Evolutionary conservation across 352 stramenopile species (phyloP), one percentile per base, ranked within the genome.

Genomic region (Phytophthora foliorum): DNA sequence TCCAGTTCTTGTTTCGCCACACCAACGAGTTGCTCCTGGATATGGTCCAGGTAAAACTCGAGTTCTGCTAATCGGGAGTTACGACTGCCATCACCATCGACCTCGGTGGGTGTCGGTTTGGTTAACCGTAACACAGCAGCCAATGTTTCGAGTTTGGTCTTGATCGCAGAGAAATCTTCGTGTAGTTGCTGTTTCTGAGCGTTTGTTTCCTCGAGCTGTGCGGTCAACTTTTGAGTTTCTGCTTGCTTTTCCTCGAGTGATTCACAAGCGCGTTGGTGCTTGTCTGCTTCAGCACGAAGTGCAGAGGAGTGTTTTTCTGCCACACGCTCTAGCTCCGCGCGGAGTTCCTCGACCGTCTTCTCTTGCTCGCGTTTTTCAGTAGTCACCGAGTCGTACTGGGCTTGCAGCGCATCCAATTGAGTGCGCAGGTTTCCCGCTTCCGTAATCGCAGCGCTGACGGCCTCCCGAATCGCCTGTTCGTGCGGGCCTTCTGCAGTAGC

Each of bases 291-390:
- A 8, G 61, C 52, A 16, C 52, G 46, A 6, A 81, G 62, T 29
- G 56, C 63, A 0, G 52, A 9, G 0, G 57, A 54, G 49, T 82
- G 57, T 2, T 77, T 44, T 61, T 74, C 57, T 21, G 68, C 68
- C 8, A 77, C 54, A 2, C 48, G 38, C 42, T 82, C 57, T 4
- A 84, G 29, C 34, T 80, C 38, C 4, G 19, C 27, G 6, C 49
- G 62, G 7, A 82, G 53, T 27, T 75, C 63, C 11, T 67, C 44
- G 9, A 75, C 44, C 8, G 63, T 65, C 22, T 69, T 68, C 14
- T 70, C 50, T 24, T 56, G 48, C 22, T 55, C 38, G 31, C 22
- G 6, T 25, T 64, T 74, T 19, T 68, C 52, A 16, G 6, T 36
- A 39, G 34, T 10, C 44, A 71, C 57, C 6, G 50, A 16, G 32